Percentiles rank a stretch among this genome's conserved stretches.
phyloP scores from a whole-genome alignment of 1,284 basidiomycete genomes.

The Ustilago cynodontis region DNA sequence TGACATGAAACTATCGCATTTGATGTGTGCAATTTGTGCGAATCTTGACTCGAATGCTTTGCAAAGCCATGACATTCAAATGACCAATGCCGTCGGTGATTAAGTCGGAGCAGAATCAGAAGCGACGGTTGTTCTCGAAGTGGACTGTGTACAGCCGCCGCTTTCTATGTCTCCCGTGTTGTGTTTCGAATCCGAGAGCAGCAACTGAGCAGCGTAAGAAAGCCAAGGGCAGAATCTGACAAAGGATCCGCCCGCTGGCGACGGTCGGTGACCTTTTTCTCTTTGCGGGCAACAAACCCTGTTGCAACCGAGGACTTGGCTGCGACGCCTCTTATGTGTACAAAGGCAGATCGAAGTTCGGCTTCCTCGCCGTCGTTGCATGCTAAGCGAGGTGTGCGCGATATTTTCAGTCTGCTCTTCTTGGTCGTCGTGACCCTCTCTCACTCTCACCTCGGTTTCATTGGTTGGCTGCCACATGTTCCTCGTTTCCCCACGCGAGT shows the following conservation, averaged over 20 bases:
- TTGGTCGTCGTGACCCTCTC: neutral
- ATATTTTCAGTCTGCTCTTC: neutral
- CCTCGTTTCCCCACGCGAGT: constrained; percentile 1
- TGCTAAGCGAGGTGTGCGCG: constrained; percentile 27
- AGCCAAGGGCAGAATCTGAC: too few relatives aligned
- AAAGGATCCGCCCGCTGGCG: neutral
- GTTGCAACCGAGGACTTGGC: constrained; percentile 4
- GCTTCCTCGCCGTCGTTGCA: neutral
- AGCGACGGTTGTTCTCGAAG: neutral
- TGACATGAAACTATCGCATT: too few relatives aligned
- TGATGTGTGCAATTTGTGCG: too few relatives aligned
- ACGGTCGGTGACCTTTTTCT: neutral
- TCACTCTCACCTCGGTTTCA: neutral
- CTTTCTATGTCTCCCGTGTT: constrained; percentile 1
- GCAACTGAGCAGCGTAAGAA: too few relatives aligned
- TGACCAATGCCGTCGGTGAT: too few relatives aligned
- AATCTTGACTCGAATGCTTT: too few relatives aligned
- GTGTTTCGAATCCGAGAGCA: neutral
- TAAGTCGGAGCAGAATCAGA: neutral
- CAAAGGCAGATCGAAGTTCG: neutral
- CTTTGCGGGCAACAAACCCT: neutral
- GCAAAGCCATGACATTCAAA: too few relatives aligned
- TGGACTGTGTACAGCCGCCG: neutral
- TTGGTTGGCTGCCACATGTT: constrained; percentile 13
- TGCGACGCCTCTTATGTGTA: neutral